A percentile compares a stretch with the other conserved stretches of the same genome.
phyloP scores from a whole-genome alignment of 148 eudicot species.

The Vaccinium corymbosum region DNA sequence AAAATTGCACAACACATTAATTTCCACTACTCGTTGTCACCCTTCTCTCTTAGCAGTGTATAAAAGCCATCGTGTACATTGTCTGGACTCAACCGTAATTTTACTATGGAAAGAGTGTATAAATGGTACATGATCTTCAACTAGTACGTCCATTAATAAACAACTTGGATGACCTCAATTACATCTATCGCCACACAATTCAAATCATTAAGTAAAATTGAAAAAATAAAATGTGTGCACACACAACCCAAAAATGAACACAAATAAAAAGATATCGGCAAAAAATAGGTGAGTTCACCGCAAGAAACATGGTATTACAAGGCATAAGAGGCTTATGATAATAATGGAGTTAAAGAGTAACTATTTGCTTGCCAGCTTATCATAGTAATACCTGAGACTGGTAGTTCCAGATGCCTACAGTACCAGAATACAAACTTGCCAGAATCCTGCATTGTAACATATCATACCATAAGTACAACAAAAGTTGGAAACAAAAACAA shows the following conservation, averaged over 20 bases:
- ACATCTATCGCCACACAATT: background rate
- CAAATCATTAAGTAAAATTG: background rate
- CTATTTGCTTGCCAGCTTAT: background rate
- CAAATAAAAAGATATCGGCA: background rate
- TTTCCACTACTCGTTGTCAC: background rate
- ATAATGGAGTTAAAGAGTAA: background rate
- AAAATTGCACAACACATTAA: background rate
- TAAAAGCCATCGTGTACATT: background rate
- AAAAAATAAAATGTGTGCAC: background rate
- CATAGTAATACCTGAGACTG: slow-evolving; percentile 57
- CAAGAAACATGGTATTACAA: background rate
- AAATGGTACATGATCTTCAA: background rate
- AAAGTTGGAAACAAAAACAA: background rate
- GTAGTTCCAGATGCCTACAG: slow-evolving; percentile 71
- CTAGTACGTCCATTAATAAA: background rate
- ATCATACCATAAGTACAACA: background rate
- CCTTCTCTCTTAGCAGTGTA: background rate
- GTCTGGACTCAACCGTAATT: background rate
- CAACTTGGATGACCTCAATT: background rate
- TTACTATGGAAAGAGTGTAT: background rate
- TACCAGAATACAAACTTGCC: slow-evolving; percentile 72
- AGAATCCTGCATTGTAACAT: slow-evolving; percentile 48
- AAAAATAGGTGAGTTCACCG: background rate
- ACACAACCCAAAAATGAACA: background rate
- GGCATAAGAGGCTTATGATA: background rate